Evolutionary conservation across 2,329 filamentous ascomycete species (phyloP), one percentile per base, ranked within the genome.

Genomic region (Verticillium nonalfalfae): DNA sequence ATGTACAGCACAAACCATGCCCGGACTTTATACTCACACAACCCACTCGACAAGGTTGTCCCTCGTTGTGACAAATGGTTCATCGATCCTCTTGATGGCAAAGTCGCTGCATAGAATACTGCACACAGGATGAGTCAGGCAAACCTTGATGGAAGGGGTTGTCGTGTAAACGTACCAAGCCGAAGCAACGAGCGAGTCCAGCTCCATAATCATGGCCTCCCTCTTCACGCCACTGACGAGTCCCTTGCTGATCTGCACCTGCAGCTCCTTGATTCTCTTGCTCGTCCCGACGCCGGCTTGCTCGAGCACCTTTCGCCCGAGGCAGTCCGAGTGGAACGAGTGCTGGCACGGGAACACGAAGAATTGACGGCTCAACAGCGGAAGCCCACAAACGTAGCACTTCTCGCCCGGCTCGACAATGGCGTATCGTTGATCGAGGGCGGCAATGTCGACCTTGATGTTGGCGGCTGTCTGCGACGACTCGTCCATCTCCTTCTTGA

Each of bases 311-410:
- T 90, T 90, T 69, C 86, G 88, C 0, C 92, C 94, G 57, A 99
- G 77, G 73, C 95, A 99, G 72, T 99, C 95, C 52, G 91, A 94
- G 74, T 99, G 95, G 71, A 99, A 99, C 3, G 93, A 91, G 75
- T 99, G 95, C 78, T 99, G 95, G 74, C 95, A 99, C 0, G 95
- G 95, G 67, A 99, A 99, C 18, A 99, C 95, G 68, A 98, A 99
- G 76, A 99, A 99, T 69, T 97, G 93, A 60, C 93, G 80, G 70
- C 90, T 93, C 15, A 99, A 81, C 60, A 99, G 78, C 10, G 95
- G 95, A 61, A 98, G 76, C 0, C 88, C 86, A 71, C 95, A 99
- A 2, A 90, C 86, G 77, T 94, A 96, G 75, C 95, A 99, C 72
- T 91, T 89, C 79, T 99, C 95, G 0, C 95, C 95, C 0, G 95